phyloP scores from a whole-genome alignment of 148 eudicot genomes.

The Rhododendron kiyosumense region DNA sequence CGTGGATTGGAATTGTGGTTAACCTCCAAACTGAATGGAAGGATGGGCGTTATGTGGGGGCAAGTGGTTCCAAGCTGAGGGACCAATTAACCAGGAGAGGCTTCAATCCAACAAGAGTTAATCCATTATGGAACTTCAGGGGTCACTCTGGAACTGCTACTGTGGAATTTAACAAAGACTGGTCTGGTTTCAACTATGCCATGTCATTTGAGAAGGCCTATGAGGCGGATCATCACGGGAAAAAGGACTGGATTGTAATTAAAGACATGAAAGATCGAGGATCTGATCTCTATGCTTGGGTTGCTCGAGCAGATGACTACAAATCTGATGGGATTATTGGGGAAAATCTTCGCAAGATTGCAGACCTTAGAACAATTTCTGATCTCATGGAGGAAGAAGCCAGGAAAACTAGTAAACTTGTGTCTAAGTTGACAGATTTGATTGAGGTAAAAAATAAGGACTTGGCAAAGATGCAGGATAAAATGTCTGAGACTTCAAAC shows the following conservation, averaged over 20 bases:
- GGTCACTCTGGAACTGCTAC: slow-evolving; percentile 87
- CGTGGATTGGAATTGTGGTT: slow-evolving; percentile 89
- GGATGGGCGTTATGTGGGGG: slow-evolving; percentile 77
- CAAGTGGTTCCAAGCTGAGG: slow-evolving; percentile 90
- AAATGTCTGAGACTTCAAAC: slow-evolving; percentile 46
- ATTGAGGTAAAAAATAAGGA: slow-evolving; percentile 63
- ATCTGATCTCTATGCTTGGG: slow-evolving; percentile 79
- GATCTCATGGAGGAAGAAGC: slow-evolving; percentile 72
- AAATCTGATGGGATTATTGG: slow-evolving; percentile 58
- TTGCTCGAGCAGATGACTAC: slow-evolving; percentile 97
- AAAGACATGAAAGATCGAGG: slow-evolving; percentile 32
- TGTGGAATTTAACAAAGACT: slow-evolving; percentile 83
- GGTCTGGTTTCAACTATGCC: slow-evolving; percentile 81
- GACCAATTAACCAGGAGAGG: slow-evolving; percentile 70
- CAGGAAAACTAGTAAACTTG: slow-evolving; percentile 60
- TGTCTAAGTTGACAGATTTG: slow-evolving; percentile 51
- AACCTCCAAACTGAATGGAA: slow-evolving; percentile 58
- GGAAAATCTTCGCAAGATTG: slow-evolving; percentile 78
- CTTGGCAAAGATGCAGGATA: slow-evolving; percentile 51
- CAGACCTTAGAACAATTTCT: slow-evolving; percentile 72
- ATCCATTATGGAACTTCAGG: slow-evolving; percentile 74
- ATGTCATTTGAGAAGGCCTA: slow-evolving; percentile 84
- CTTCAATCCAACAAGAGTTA: slow-evolving; percentile 76
- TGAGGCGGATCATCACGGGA: slow-evolving; percentile 76
- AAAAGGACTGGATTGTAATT: slow-evolving; percentile 58